A percentile compares a stretch with the other conserved stretches of the same genome.
phyloP scores from a whole-genome alignment of 305 asterid species.

The Fraxinus latifolia region DNA sequence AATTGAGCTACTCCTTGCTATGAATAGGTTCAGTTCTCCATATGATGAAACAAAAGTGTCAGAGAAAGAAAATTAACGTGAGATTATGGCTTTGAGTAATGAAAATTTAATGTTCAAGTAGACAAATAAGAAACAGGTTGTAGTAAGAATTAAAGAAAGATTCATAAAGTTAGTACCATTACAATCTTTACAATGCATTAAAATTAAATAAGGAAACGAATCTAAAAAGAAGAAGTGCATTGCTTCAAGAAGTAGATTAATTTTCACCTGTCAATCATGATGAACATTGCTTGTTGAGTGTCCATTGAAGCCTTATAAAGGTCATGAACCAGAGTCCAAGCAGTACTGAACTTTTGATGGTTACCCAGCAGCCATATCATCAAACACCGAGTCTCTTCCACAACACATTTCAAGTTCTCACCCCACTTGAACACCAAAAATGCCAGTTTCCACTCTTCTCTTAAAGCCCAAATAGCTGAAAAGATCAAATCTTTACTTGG shows the following conservation, averaged over 20 bases:
- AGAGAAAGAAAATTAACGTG: neutral
- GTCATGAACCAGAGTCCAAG: constrained; percentile 76
- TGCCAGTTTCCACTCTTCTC: constrained; percentile 75
- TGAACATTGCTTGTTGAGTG: constrained; percentile 60
- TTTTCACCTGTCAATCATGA: constrained; percentile 79
- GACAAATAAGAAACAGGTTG: neutral
- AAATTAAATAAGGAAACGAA: neutral
- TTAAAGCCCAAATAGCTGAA: constrained; percentile 62
- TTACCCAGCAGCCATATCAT: constrained; percentile 84
- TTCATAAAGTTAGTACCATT: neutral
- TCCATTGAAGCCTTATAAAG: constrained; percentile 47
- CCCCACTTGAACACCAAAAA: constrained; percentile 87
- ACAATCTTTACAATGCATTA: constrained; percentile 16
- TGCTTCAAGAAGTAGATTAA: neutral
- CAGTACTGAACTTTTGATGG: constrained; percentile 75
- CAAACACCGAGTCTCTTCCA: constrained; percentile 60
- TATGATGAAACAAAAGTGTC: neutral
- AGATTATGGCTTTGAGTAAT: neutral
- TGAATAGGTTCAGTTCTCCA: neutral
- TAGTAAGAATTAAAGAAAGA: neutral
- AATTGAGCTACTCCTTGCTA: neutral
- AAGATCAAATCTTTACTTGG: constrained; percentile 46
- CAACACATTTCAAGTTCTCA: constrained; percentile 58
- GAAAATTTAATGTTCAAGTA: neutral
- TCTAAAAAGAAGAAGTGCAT: neutral